Percentiles rank a stretch among this genome's conserved stretches.
These are phyloP conservation scores for Lagenaria siceraria DNA, from an alignment of 306 rosid genomes.

Conservation along the genomic window DNA sequence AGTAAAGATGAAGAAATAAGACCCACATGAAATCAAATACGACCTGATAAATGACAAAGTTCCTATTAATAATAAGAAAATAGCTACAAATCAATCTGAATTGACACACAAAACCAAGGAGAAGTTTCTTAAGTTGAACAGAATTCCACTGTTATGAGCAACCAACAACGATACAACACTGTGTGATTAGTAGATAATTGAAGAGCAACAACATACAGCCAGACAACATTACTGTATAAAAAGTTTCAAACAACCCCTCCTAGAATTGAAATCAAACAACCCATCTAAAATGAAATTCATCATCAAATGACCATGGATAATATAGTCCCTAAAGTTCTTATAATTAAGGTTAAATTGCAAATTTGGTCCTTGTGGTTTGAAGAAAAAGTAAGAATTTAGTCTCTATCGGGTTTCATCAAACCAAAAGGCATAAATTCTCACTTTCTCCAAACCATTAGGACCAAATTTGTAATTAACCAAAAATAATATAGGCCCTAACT, in stretches of 20 bases:
- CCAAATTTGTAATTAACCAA: too few species aligned
- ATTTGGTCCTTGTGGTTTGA: too few species aligned
- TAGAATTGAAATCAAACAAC: neutral
- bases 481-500: too few species aligned
- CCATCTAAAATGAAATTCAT: neutral
- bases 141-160: neutral
- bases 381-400: too few species aligned
- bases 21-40: neutral
- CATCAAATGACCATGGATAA: neutral
- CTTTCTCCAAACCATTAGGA: too few species aligned
- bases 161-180: neutral
- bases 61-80: neutral
- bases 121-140: neutral
- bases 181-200: neutral
- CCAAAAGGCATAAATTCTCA: too few species aligned
- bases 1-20: neutral
- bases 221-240: neutral
- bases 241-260: neutral
- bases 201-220: neutral
- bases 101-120: neutral
- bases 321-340: too few species aligned
- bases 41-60: neutral
- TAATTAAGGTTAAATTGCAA: too few species aligned
- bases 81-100: neutral
- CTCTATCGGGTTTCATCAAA: too few species aligned